Evolutionary conservation across 768 basidiomycete genomes (phyloP), one percentile per base, ranked within the genome.

Genomic region (Kwoniella dejecticola): DNA sequence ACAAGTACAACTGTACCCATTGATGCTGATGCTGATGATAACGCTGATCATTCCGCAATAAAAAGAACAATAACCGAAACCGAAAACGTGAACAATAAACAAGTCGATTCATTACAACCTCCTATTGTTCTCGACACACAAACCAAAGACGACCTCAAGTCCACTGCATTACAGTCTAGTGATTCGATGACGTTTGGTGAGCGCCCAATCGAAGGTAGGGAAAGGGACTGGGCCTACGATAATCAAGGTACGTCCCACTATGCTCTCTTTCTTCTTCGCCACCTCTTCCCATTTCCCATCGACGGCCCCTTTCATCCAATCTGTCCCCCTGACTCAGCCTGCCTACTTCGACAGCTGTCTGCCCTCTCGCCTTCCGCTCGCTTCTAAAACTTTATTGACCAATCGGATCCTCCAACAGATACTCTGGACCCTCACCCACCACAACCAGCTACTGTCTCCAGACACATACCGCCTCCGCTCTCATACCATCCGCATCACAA

Each of bases 211-310:
- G 12, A 19, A 49, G 33, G 44, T 31, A 60, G 50, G 41, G 59
- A 58, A 48, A 60, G 50, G 41, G 59, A 60, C 21, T 52, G 59
- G 59, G 19, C 17, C 42, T 52, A 60, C 59, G 50, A 60, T 52
- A 60, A 52, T 47, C 59, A 53, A 60, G 59, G 59, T 60, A 60
- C 41, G 59, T 47, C 10, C 17, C 17, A 17, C 30, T 19, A 6
- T 15, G 26, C 19, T 57, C 27, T 46, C 30, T 45, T 13, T 50
- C 46, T 29, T 12, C 27, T 21, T n/a, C n/a, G n/a, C n/a, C n/a
- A n/a, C n/a, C 27, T 29, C 13, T 27, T 48, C 19, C 31, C 36
- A 17, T 10, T 41, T 19, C 45, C n/a, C 33, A 11, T 29, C 42
- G 15, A 23, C 41, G 0, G 23, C 29, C 23, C 54, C 54, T 56